phyloP scores from a whole-genome alignment of 2,329 filamentous ascomycete species.

The Bipolaris gigantea region DNA sequence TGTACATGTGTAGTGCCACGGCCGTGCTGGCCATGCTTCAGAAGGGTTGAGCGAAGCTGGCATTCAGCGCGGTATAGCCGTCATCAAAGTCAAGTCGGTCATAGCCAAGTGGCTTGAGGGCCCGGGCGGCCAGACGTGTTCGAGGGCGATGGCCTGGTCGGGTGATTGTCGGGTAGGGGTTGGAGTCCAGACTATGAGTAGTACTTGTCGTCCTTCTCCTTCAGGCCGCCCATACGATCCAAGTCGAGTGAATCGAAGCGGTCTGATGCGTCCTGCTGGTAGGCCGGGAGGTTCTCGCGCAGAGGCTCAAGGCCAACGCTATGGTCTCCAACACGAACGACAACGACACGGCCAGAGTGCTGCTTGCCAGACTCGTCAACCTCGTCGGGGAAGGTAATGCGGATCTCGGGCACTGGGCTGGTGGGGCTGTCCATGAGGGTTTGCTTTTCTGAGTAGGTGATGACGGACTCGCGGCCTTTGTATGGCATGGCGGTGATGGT shows the following conservation, averaged over 20 bases:
- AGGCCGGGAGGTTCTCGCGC: slow-evolving; percentile 78
- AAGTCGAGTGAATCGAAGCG: slow-evolving; percentile 94
- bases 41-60: slow-evolving; percentile 21
- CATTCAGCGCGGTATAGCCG: slow-evolving; percentile 36
- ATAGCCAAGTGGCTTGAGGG: slow-evolving; percentile 42
- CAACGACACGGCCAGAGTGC: slow-evolving; percentile 83
- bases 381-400: slow-evolving; percentile 97
- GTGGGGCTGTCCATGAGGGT: slow-evolving; percentile 76
- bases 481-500: slow-evolving; percentile 53
- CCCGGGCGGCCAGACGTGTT: slow-evolving; percentile 20
- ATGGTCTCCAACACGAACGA: slow-evolving; percentile 87
- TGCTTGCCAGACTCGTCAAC: slow-evolving; percentile 79
- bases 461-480: slow-evolving; percentile 66
- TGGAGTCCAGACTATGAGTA: slow-evolving; percentile 29
- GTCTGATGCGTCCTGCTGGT: slow-evolving; percentile 76
- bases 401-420: slow-evolving; percentile 87
- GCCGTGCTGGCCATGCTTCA: slow-evolving; percentile 17
- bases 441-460: slow-evolving; percentile 79
- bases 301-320: slow-evolving; percentile 88
- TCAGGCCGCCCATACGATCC: slow-evolving; percentile 88
- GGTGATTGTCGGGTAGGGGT: slow-evolving; percentile 11
- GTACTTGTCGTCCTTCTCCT: slow-evolving; percentile 75
- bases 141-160: slow-evolving; percentile 20
- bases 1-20: slow-evolving; percentile 38
- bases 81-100: slow-evolving; percentile 41